phyloP scores from a whole-genome alignment of 768 basidiomycete genomes.

The Hemileccinum impolitum region DNA sequence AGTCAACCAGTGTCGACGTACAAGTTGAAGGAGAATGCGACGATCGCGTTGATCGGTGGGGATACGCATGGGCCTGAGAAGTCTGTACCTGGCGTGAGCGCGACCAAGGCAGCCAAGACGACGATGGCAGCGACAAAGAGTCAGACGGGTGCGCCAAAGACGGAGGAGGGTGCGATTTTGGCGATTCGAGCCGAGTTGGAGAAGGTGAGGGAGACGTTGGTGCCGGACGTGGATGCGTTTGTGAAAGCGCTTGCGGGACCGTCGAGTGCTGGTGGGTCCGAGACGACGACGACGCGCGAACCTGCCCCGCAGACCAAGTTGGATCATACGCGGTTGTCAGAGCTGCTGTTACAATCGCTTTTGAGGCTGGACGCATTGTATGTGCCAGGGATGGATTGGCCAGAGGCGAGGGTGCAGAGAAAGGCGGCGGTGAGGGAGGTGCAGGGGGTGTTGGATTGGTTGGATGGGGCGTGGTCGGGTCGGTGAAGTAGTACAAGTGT shows the following conservation, averaged over 20 bases:
- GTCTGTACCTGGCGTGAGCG: too few relatives aligned
- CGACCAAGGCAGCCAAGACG: constrained; percentile 21
- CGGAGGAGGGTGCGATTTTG: constrained; percentile 37
- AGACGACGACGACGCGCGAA: neutral
- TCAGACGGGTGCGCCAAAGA: constrained; percentile 25
- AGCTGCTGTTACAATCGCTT: constrained; percentile 83
- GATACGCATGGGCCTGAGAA: constrained; percentile 22
- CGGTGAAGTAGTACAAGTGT: constrained; percentile 10
- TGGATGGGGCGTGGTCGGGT: constrained; percentile 67
- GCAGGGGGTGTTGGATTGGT: constrained; percentile 73
- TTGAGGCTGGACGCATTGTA: constrained; percentile 81
- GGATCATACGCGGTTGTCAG: constrained; percentile 64
- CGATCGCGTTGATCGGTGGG: constrained; percentile 66
- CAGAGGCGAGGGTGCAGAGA: constrained; percentile 70
- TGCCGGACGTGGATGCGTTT: constrained; percentile 57
- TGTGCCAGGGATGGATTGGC: constrained; percentile 67
- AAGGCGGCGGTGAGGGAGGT: constrained; percentile 87
- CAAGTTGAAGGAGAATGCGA: constrained; percentile 63
- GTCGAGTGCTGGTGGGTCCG: neutral
- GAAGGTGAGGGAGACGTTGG: constrained; percentile 49
- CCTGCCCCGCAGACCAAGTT: constrained; percentile 7
- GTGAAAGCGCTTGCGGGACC: constrained; percentile 31
- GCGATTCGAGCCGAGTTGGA: constrained; percentile 41
- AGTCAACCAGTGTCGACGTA: constrained; percentile 62
- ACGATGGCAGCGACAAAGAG: constrained; percentile 19